These are phyloP conservation scores for Nakaseomyces nivariensis DNA, from an alignment of 1,139 yeast genomes.

Conservation along the genomic window DNA sequence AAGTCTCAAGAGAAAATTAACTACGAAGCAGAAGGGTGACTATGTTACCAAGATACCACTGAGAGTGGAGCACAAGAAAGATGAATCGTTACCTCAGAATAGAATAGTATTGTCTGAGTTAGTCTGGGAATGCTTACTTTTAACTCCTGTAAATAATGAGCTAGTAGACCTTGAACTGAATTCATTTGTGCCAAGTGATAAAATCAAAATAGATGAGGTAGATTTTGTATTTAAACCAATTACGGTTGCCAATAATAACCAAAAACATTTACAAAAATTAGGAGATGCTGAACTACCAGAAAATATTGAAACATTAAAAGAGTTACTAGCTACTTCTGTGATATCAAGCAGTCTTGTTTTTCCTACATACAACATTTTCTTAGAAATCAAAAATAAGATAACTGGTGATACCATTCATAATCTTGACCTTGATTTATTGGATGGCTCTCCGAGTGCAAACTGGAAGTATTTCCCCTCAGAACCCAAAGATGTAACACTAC, in stretches of 20 bases:
- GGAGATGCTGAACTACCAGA: neutral
- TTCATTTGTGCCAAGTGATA: neutral
- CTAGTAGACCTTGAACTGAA: neutral
- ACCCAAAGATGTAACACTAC: neutral
- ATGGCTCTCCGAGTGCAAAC: neutral
- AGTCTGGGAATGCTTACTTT: neutral
- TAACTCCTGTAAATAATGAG: neutral
- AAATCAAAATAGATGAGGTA: neutral
- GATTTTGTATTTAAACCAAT: neutral
- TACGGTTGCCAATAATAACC: neutral
- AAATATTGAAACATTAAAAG: neutral
- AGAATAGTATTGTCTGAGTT: neutral
- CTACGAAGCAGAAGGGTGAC: neutral
- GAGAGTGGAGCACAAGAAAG: neutral
- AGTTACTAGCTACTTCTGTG: neutral
- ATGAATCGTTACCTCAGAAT: neutral
- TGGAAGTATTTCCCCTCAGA: neutral
- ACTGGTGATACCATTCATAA: neutral
- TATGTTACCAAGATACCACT: neutral
- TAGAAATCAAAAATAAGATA: neutral
- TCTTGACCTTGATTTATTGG: neutral
- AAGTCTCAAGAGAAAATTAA: neutral
- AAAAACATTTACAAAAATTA: neutral
- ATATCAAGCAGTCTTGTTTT: neutral
- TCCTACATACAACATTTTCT: neutral